Evolutionary conservation across 192 early-diverging fungal species (phyloP), one percentile per base, ranked within the genome.

Genomic region (Coemansia sp.): DNA sequence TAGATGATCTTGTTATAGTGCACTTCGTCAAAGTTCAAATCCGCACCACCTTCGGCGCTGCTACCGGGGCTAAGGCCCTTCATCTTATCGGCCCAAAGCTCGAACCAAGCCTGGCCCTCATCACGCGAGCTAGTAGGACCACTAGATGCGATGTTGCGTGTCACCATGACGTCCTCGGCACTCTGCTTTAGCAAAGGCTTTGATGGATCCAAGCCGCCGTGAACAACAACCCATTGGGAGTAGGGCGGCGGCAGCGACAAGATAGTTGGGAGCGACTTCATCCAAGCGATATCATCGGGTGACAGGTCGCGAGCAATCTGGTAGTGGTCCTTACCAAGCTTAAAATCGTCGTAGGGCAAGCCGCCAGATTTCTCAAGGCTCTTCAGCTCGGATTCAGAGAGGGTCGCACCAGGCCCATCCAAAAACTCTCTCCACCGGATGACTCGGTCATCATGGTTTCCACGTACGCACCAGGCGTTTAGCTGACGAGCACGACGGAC

Each of bases 401-500:
- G 13, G 8, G 62, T 53, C 33, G 56, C 45, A 4, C 57, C 66
- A 3, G 85, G 73, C 18, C 69, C 69, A 18, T 85, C 59, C n/a
- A 87, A 71, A 43, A 76, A 84, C 24, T 79, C 78, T 28, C 81
- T 74, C 73, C 86, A 86, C 13, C 85, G 71, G n/a, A 91, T 71
- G 3, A 91, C 85, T 37, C 77, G 77, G 67, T 92, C 88, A 51
- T 92, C 91, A 45, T 92, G 91, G 65, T 92, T 92, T 26, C 91
- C 91, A 20, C 89, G 84, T 2, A 88, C 85, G 66, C 86, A 84
- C 66, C 78, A 73, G 16, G 84, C 85, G 16, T 63, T 66, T 2
- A 87, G 48, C 33, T 82, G 62, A 36, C 74, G 58, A 1, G 87
- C 86, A 13, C 73, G 72, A 40, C 78, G 70, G 34, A 91, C 55